A percentile compares a stretch with the other conserved stretches of the same genome.
phyloP scores from a whole-genome alignment of 768 basidiomycete genomes.

The Dacryopinax spathularia region DNA sequence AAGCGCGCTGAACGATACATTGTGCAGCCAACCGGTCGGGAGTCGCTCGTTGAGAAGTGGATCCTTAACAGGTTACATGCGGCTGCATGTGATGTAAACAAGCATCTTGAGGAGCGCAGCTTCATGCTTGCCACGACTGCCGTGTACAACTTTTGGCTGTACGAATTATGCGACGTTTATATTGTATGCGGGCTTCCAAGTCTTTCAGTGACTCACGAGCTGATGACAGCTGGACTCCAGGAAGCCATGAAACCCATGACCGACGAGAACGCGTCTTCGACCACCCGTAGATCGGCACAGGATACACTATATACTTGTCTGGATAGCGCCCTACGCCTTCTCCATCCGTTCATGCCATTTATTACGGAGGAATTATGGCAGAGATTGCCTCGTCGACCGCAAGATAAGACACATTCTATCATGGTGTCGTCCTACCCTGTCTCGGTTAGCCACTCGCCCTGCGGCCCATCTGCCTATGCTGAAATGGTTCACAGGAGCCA shows the following conservation, averaged over 20 bases:
- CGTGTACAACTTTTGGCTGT: slow-evolving; percentile 90
- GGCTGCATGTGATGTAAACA: slow-evolving; percentile 64
- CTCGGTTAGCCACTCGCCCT: slow-evolving; percentile 38
- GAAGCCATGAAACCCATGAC: slow-evolving; percentile 99
- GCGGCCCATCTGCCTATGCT: not conserved
- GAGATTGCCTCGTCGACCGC: slow-evolving; percentile 70
- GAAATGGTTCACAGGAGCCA: slow-evolving; percentile 34
- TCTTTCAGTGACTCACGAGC: slow-evolving; percentile 5
- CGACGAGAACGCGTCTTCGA: slow-evolving; percentile 51
- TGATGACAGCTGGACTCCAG: slow-evolving; percentile 28
- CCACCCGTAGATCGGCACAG: slow-evolving; percentile 67
- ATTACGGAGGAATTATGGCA: slow-evolving; percentile 99
- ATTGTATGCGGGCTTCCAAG: slow-evolving; percentile 43
- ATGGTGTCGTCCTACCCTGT: slow-evolving; percentile 80
- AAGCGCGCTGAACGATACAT: not conserved
- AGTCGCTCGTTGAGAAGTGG: slow-evolving; percentile 89
- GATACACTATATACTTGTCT: slow-evolving; percentile 93
- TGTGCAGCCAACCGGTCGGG: slow-evolving; percentile 66
- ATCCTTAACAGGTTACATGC: slow-evolving; percentile 85
- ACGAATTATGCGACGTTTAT: slow-evolving; percentile 98
- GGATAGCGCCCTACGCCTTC: slow-evolving; percentile 72
- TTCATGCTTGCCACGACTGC: slow-evolving; percentile 84
- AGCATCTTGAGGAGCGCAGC: slow-evolving; percentile 59
- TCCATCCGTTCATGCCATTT: slow-evolving; percentile 99
- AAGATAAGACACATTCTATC: slow-evolving; percentile 71